Percentiles rank a stretch among this genome's conserved stretches.
Evolutionary conservation across 495 filamentous ascomycete genomes (phyloP).

Genomic region (Aspergillus cavernicola): DNA sequence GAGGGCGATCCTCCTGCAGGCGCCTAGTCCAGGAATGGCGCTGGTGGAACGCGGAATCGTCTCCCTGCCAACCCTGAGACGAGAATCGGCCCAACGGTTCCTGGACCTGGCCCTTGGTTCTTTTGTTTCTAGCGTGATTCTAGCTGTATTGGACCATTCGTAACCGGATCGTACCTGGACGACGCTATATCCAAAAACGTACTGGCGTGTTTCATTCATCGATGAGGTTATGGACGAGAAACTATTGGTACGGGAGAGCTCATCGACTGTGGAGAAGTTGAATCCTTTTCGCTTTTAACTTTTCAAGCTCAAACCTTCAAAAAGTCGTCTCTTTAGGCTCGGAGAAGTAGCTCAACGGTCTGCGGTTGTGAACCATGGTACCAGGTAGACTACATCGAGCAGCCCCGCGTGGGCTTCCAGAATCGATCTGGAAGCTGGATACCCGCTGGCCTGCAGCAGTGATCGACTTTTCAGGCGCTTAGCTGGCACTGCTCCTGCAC

Average conservation of each 20-base stretch:
- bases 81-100: constrained; percentile 3
- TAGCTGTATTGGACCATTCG: constrained; percentile 11
- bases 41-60: background rate
- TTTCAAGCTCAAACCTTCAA: background rate
- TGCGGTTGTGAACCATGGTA: constrained; percentile 4
- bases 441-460: constrained; percentile 5
- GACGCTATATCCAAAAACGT: background rate
- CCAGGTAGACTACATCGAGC: background rate
- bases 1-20: constrained; percentile 1
- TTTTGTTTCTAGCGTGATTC: constrained; percentile 8
- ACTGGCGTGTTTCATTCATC: background rate
- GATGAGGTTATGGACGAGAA: background rate
- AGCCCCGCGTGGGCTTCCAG: constrained; percentile 7
- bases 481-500: constrained; percentile 4
- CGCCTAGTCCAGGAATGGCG: background rate
- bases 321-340: background rate
- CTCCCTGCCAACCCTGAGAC: constrained; percentile 2
- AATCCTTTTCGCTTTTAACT: background rate
- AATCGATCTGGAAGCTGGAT: constrained; percentile 11
- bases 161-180: constrained; percentile 4
- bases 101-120: background rate
- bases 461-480: constrained; percentile 9
- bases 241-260: background rate
- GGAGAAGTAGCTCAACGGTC: background rate
- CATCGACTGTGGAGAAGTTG: background rate